Evolutionary conservation across 768 basidiomycete species (phyloP), one percentile per base, ranked within the genome.

Genomic region (Mycena galopus): DNA sequence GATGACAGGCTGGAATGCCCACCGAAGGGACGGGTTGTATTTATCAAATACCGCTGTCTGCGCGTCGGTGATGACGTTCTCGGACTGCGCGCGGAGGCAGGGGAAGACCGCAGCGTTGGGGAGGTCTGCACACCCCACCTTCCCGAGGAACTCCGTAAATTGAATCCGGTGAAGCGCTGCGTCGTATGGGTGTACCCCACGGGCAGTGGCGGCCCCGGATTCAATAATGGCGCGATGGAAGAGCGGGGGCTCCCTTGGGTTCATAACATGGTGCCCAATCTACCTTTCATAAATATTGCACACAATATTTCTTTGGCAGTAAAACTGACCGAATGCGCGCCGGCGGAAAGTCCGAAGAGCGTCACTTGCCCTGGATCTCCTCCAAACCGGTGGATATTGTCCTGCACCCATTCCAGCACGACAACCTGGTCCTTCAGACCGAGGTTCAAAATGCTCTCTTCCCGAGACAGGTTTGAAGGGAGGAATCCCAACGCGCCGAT

Each of bases 1-100:
- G 47, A 63, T 51, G 6, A 63, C 61, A 19, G 61, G 61, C 32
- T 63, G 61, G 61, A 63, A 63, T 12, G 61, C 61, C 61, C 61
- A 63, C 5, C 47, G 61, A 14, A 63, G 61, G 2, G 61, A 63
- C 7, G 61, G 44, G 9, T 63, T 63, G 32, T 63, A 63, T 16
- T 51, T 63, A 7, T 27, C 19, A n/a, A 63, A 51, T 32, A 63
- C n/a, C 11, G 44, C 29, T 1, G 0, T 5, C 39, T 62, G 61
- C 47, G 61, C 61, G 32, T 63, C 44, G 25, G 47, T 33, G 47
- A 63, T 63, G 12, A 19, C 11, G 23, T 63, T 33, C 21, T 50
- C 61, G 6, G 61, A 30, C 47, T 12, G 61, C 30, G 44, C n/a
- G 9, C 61, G 61, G 44, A 63, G 61, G 44, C 61, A 63, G n/a